Percentiles rank a stretch among this genome's conserved stretches.
phyloP scores from a whole-genome alignment of 805 yeast species.

The Groenewaldozyma salmanticensis region DNA sequence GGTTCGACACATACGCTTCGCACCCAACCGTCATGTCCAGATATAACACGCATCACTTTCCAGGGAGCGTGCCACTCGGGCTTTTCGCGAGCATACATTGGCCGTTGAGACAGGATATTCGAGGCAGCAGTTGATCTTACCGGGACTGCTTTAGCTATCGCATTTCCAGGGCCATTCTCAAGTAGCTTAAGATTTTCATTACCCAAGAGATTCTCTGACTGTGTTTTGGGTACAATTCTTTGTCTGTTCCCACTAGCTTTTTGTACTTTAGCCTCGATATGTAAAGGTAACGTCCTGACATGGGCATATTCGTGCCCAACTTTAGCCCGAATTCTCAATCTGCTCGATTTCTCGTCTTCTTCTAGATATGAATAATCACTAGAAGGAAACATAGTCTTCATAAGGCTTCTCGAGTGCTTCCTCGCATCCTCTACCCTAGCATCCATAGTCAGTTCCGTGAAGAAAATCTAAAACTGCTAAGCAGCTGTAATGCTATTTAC shows the following conservation, averaged over 20 bases:
- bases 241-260: slow-evolving; percentile 2
- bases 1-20: slow-evolving; percentile 77
- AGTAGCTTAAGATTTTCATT: not conserved
- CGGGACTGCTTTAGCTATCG: not conserved
- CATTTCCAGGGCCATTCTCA: not conserved
- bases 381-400: not conserved
- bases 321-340: slow-evolving; percentile 9
- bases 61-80: slow-evolving; percentile 51
- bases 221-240: slow-evolving; percentile 8
- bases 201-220: slow-evolving; percentile 1
- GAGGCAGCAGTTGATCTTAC: too few species aligned
- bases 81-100: slow-evolving; percentile 8
- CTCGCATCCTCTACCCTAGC: too few species aligned
- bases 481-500: not conserved
- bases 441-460: too few species aligned
- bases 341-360: not conserved
- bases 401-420: too few species aligned
- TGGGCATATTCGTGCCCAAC: slow-evolving; percentile 14
- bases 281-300: slow-evolving; percentile 19
- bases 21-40: slow-evolving; percentile 93
- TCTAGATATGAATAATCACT: not conserved
- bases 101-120: slow-evolving; percentile 3
- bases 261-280: slow-evolving; percentile 17
- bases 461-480: too few species aligned
- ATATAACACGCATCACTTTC: slow-evolving; percentile 62